These are phyloP conservation scores for Salix suchowensis DNA, from an alignment of 345 rosid genomes.

Conservation along the genomic window DNA sequence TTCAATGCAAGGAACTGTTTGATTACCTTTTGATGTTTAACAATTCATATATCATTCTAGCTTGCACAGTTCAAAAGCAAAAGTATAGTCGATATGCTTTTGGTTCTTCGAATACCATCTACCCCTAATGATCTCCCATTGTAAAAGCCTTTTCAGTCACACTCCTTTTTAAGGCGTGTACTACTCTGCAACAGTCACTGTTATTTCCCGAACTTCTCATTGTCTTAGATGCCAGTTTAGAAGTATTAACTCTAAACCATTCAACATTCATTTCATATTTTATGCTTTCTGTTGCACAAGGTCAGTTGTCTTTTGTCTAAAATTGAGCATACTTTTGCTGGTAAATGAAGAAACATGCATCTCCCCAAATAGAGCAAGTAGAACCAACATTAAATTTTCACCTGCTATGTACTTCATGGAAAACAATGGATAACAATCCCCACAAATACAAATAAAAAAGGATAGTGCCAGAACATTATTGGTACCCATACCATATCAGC, in stretches of 20 bases:
- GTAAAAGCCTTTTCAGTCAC: no score
- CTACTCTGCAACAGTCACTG: background rate
- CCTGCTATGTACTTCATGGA: background rate
- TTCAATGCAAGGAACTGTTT: background rate
- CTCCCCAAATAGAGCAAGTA: background rate
- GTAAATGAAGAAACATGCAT: background rate
- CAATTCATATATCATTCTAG: background rate
- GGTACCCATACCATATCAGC: slow-evolving; percentile 27
- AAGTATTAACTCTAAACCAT: background rate
- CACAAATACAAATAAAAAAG: background rate
- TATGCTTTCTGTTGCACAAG: background rate
- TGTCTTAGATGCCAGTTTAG: background rate
- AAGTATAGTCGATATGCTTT: no score
- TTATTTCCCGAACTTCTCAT: background rate
- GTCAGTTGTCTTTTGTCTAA: background rate
- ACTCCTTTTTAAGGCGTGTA: no score
- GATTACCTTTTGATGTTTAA: background rate
- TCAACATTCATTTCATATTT: background rate
- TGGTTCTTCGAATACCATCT: no score
- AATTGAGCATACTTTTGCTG: background rate
- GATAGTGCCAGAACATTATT: background rate
- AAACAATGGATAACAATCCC: background rate
- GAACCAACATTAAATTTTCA: background rate
- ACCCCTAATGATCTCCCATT: no score
- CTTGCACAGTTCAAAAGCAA: background rate